phyloP scores from a whole-genome alignment of 208 protist species.

The Leishmania guyanensis region DNA sequence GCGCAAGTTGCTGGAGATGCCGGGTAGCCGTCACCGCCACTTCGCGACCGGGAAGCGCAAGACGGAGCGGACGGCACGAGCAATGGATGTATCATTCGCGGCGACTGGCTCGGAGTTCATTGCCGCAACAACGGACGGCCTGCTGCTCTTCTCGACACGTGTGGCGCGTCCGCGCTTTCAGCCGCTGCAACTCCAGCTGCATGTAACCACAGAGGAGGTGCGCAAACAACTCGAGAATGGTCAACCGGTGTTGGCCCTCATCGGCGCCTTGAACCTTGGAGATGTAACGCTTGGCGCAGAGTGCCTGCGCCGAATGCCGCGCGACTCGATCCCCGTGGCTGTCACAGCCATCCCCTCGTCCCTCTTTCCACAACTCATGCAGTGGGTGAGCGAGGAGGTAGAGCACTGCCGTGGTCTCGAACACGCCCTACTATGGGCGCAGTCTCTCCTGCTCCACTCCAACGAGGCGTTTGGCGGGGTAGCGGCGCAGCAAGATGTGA shows the following conservation, averaged over 20 bases:
- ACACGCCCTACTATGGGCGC: constrained; percentile 83
- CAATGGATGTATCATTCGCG: constrained; percentile 79
- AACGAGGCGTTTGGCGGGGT: constrained; percentile 64
- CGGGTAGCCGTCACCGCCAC: constrained; percentile 85
- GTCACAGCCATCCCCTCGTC: constrained; percentile 71
- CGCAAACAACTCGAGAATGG: constrained; percentile 54
- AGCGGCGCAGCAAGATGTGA: constrained; percentile 39
- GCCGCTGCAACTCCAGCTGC: constrained; percentile 73
- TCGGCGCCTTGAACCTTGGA: constrained; percentile 80
- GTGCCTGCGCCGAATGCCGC: constrained; percentile 80
- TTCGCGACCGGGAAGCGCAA: constrained; percentile 91
- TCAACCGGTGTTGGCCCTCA: constrained; percentile 71
- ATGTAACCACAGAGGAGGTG: constrained; percentile 68
- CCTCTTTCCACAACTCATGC: constrained; percentile 67
- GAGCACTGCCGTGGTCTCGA: constrained; percentile 66
- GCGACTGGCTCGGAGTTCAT: constrained; percentile 88
- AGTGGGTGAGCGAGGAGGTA: constrained; percentile 84
- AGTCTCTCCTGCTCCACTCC: constrained; percentile 83
- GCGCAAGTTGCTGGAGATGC: constrained; percentile 89
- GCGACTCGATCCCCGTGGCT: constrained; percentile 77
- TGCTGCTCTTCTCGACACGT: constrained; percentile 85
- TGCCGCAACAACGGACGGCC: constrained; percentile 87
- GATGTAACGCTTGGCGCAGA: constrained; percentile 77
- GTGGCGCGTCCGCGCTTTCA: constrained; percentile 79
- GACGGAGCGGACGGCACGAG: constrained; percentile 80